Evolutionary conservation across 805 yeast species (phyloP).

Genomic region (Kuraishia cidri): DNA sequence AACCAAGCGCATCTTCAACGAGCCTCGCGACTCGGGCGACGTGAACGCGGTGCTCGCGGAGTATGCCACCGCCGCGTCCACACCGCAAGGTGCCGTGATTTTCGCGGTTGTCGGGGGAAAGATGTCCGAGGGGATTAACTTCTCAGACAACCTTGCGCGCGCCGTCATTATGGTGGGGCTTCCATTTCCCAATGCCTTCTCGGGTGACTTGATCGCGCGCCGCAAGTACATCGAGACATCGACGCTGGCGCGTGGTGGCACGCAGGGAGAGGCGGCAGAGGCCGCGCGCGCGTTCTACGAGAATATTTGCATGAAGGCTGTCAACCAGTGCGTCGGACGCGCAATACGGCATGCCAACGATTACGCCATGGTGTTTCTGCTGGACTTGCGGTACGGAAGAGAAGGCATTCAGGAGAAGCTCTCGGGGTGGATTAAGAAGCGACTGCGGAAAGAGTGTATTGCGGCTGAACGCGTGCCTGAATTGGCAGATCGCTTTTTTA

Average conservation of each 20-base stretch:
- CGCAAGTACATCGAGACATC: conserved; percentile 50
- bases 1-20: conserved; percentile 45
- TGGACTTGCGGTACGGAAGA: conserved; percentile 53
- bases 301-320: conserved; percentile 82
- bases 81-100: conserved; percentile 55
- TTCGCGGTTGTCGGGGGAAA: conserved; percentile 90
- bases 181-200: conserved; percentile 79
- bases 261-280: conserved; percentile 31
- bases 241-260: conserved; percentile 38
- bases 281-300: conserved; percentile 59
- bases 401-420: conserved; percentile 43
- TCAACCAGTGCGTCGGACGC: conserved; percentile 88
- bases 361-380: conserved; percentile 63
- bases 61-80: conserved; percentile 23
- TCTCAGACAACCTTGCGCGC: conserved; percentile 80
- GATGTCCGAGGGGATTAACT: conserved; percentile 89
- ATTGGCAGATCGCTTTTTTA: too few species aligned
- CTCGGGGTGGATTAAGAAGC: conserved; percentile 65
- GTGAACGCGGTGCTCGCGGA: conserved; percentile 37
- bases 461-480: too few species aligned
- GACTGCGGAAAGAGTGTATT: conserved; percentile 11
- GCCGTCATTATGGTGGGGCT: conserved; percentile 81
- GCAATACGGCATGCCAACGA: conserved; percentile 81
- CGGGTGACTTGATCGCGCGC: conserved; percentile 75
- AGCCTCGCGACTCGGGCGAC: conserved; percentile 32